Percentiles rank a stretch among this genome's conserved stretches.
These are phyloP conservation scores for Nitzschia sp. DNA, from an alignment of 108 stramenopile species.

Conservation along the genomic window DNA sequence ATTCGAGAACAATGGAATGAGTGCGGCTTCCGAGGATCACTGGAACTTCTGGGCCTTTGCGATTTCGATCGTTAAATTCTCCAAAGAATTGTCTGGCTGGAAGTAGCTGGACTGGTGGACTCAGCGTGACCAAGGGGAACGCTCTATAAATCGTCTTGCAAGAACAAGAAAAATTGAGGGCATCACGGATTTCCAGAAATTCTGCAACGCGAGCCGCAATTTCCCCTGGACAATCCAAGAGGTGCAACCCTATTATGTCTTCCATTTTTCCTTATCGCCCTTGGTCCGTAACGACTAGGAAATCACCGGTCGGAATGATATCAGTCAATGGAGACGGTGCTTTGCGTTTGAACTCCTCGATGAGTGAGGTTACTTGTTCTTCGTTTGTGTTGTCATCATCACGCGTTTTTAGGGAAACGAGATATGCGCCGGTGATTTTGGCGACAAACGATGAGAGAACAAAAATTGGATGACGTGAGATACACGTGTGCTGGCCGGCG, in stretches of 20 bases:
- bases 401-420: no score
- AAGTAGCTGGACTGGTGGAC: background rate
- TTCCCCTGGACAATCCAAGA: background rate
- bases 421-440: no score
- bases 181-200: constrained; percentile 5
- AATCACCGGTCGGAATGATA: no score
- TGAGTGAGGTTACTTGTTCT: no score
- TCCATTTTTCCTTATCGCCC: constrained; percentile 1
- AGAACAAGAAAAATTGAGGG: background rate
- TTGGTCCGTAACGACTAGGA: no score
- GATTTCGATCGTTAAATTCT: background rate
- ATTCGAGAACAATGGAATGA: constrained; percentile 9
- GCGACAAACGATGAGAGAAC: no score
- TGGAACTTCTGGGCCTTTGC: constrained; percentile 6
- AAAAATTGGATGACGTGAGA: no score
- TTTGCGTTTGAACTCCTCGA: no score
- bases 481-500: no score
- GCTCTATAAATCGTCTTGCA: background rate
- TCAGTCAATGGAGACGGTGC: no score
- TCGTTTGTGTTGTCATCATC: no score
- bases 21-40: background rate
- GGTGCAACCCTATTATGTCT: background rate
- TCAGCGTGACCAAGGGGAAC: background rate
- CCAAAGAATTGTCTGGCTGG: background rate
- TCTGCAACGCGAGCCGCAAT: background rate